Evolutionary conservation across 2,329 filamentous ascomycete genomes (phyloP).

Genomic region (Colletotrichum coccodes): DNA sequence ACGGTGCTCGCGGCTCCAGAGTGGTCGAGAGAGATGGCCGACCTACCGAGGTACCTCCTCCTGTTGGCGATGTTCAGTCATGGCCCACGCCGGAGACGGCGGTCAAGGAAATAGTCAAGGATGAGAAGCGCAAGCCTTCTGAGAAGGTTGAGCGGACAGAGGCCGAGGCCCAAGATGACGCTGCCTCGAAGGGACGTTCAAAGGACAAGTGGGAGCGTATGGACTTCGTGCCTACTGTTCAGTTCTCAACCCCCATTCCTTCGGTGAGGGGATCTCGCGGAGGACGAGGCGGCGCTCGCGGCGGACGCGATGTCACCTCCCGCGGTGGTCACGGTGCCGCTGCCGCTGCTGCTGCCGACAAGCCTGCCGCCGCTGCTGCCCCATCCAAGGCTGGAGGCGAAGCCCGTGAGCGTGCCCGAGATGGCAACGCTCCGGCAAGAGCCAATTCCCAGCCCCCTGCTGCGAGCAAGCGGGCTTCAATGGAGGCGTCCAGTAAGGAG

Average conservation of each 20-base stretch:
- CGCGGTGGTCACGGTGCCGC: slow-evolving; percentile 40
- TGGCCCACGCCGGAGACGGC: slow-evolving; percentile 94
- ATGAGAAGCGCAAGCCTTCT: slow-evolving; percentile 78
- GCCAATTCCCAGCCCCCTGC: slow-evolving; percentile 46
- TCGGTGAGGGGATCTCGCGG: slow-evolving; percentile 59
- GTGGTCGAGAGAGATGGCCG: slow-evolving; percentile 49
- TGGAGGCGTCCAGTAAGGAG: slow-evolving; percentile 55
- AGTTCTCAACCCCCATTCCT: slow-evolving; percentile 85
- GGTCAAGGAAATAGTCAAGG: slow-evolving; percentile 70
- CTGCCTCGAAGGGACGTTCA: slow-evolving; percentile 61
- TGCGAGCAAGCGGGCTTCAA: slow-evolving; percentile 55
- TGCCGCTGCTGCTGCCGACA: slow-evolving; percentile 47
- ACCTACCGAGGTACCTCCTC: slow-evolving; percentile 57
- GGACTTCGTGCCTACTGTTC: slow-evolving; percentile 83
- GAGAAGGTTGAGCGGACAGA: slow-evolving; percentile 69
- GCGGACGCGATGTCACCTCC: slow-evolving; percentile 48
- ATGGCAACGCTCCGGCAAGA: slow-evolving; percentile 47
- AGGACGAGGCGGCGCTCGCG: slow-evolving; percentile 57
- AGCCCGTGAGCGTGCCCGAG: slow-evolving; percentile 47
- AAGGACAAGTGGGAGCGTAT: slow-evolving; percentile 91
- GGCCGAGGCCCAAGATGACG: slow-evolving; percentile 70
- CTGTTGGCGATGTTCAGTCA: slow-evolving; percentile 78
- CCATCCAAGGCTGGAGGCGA: slow-evolving; percentile 44
- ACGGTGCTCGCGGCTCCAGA: slow-evolving; percentile 56
- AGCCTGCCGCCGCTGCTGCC: slow-evolving; percentile 42